phyloP scores from a whole-genome alignment of 1,284 basidiomycete genomes.

The Ceratobasidium sp. region DNA sequence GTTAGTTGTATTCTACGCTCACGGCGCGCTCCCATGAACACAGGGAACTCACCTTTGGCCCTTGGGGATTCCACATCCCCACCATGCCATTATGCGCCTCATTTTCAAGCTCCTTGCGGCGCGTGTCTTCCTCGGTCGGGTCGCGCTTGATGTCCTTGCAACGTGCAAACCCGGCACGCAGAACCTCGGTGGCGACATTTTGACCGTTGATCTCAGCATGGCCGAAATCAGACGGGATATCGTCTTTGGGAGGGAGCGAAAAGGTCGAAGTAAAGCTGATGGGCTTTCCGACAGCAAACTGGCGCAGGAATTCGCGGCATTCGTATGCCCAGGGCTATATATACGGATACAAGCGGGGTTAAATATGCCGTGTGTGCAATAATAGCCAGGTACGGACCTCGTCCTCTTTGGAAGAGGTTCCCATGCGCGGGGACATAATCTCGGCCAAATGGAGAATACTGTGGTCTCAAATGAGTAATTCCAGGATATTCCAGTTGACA shows the following conservation, averaged over 20 bases:
- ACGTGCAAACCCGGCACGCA: conserved; percentile 91
- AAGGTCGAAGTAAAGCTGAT: conserved; percentile 81
- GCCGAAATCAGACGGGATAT: conserved; percentile 79
- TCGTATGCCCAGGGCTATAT: conserved; percentile 88
- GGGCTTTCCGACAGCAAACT: conserved; percentile 88
- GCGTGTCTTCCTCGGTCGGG: conserved; percentile 79
- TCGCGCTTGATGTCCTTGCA: conserved; percentile 87
- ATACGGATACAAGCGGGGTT: conserved; percentile 8
- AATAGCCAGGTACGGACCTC: conserved; percentile 66
- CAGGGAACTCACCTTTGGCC: conserved; percentile 68
- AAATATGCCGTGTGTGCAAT: neutral
- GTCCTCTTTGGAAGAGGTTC: conserved; percentile 83
- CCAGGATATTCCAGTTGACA: conserved; percentile 11
- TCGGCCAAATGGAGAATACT: conserved; percentile 90
- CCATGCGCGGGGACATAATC: conserved; percentile 81
- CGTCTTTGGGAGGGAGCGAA: conserved; percentile 71
- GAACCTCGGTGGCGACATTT: conserved; percentile 82
- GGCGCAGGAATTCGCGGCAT: conserved; percentile 90
- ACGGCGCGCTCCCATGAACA: conserved; percentile 14
- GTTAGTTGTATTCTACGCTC: conserved; percentile 38
- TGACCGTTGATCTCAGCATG: conserved; percentile 73
- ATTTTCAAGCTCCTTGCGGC: conserved; percentile 76
- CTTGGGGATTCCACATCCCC: conserved; percentile 90
- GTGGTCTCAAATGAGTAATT: conserved; percentile 17
- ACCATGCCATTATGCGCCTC: conserved; percentile 81